Evolutionary conservation across 176 grass and related monocot genomes (phyloP).

Genomic region (Avena atlantica): DNA sequence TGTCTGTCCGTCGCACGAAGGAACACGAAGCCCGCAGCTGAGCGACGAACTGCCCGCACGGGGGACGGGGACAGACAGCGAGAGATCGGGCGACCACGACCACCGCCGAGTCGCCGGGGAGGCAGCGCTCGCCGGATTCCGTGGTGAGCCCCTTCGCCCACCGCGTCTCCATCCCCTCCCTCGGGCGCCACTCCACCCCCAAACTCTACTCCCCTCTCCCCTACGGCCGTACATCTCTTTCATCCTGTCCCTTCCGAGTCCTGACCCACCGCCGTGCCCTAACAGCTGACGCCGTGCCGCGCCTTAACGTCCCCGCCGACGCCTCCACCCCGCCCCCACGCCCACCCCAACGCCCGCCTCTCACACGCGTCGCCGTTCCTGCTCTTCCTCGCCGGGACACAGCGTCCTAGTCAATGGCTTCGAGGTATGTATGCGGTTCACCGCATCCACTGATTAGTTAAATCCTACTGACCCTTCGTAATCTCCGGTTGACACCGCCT

Average conservation of each 20-base stretch:
- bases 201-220: neutral
- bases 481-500: neutral
- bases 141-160: conserved; percentile 16
- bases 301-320: neutral
- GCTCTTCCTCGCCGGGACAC: neutral
- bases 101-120: neutral
- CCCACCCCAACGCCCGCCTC: neutral
- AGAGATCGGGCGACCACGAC: neutral
- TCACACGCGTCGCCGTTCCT: neutral
- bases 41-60: conserved; percentile 41
- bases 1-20: neutral
- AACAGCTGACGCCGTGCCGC: neutral
- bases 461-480: neutral
- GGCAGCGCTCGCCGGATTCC: neutral
- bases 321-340: neutral
- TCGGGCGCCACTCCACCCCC: neutral
- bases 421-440: neutral
- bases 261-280: neutral
- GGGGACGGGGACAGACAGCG: neutral
- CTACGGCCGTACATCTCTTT: neutral
- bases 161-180: neutral
- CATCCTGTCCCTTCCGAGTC: neutral
- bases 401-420: neutral
- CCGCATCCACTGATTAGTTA: neutral
- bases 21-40: conserved; percentile 19